Base-by-base conservation (phyloP, 495 filamentous ascomycete species). In the Extremus antarcticus region DNA sequence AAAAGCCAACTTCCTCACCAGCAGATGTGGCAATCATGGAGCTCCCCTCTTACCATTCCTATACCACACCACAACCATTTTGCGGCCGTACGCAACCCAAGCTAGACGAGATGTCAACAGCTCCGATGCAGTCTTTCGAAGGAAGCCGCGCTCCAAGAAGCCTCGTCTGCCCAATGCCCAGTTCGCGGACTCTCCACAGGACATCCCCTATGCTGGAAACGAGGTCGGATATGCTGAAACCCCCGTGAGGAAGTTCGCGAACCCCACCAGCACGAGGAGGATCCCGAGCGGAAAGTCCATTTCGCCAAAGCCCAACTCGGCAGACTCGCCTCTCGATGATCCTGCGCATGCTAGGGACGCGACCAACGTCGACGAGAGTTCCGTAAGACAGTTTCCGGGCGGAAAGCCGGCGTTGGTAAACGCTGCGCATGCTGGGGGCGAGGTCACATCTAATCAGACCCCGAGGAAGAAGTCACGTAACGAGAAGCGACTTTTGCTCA, bases 51-150 rank as follows among this genome's bases (percentile, higher is more conserved):
- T 23, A 50, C 46, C 2, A 19, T 51, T 32, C 46, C 48, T 57
- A 57, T 39, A 3, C 24, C 10, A 57, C 41, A 45, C 47, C 11
- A 20, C 1, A 46, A 57, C 47, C 16, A 57, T 57, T 16, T 48
- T 29, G 1, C 43, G 54, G 25, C 3, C 9, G 9, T 47, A 25
- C 25, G 24, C 0, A 3, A 40, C 3, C n/a, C 35, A 20, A 3
- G 13, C 40, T 19, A 15, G 50, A 45, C n/a, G n/a, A n/a, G n/a
- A n/a, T n/a, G n/a, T n/a, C n/a, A n/a, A n/a, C n/a, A n/a, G n/a
- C n/a, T n/a, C n/a, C n/a, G n/a, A n/a, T n/a, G n/a, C n/a, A n/a
- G n/a, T n/a, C n/a, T n/a, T n/a, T n/a, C n/a, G n/a, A n/a, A n/a
- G n/a, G n/a, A 39, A 39, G 35, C 35, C 13, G 13, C 20, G 9